A percentile compares a stretch with the other conserved stretches of the same genome.
phyloP scores from a whole-genome alignment of 106 monocot genomes.

The Phalaenopsis aphrodite region DNA sequence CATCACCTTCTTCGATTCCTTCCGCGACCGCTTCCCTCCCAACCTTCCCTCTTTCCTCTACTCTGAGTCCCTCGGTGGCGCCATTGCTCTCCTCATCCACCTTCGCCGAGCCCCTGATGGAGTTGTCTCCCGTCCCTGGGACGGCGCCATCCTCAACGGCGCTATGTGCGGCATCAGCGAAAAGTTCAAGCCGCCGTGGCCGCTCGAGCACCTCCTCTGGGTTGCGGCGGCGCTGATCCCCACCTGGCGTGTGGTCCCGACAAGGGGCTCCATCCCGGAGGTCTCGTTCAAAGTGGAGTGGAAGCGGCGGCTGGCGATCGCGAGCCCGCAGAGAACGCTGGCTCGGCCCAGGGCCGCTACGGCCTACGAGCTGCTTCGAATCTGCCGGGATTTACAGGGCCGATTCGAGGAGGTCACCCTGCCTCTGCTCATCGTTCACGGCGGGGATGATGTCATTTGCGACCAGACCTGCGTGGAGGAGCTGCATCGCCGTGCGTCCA shows the following conservation, averaged over 20 bases:
- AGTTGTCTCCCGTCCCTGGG: constrained; percentile 16
- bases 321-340: constrained; percentile 49
- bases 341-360: constrained; percentile 66
- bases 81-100: constrained; percentile 81
- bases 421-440: constrained; percentile 80
- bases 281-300: constrained; percentile 86
- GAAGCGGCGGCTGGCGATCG: constrained; percentile 76
- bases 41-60: constrained; percentile 69
- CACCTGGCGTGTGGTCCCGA: constrained; percentile 74
- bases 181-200: constrained; percentile 88
- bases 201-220: constrained; percentile 76
- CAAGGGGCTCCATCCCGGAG: constrained; percentile 66
- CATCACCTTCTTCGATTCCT: constrained; percentile 59
- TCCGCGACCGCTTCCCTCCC: constrained; percentile 41
- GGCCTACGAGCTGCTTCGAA: constrained; percentile 67
- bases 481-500: constrained; percentile 51
- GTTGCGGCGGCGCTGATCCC: constrained; percentile 42
- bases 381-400: constrained; percentile 69
- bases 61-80: constrained; percentile 83
- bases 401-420: constrained; percentile 69
- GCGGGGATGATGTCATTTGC: constrained; percentile 63
- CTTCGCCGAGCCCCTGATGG: constrained; percentile 10
- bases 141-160: constrained; percentile 75
- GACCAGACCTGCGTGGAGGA: constrained; percentile 78
- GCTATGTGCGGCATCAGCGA: constrained; percentile 94